Evolutionary conservation across 305 asterid genomes (phyloP).

Genomic region (Fraxinus dipetala): DNA sequence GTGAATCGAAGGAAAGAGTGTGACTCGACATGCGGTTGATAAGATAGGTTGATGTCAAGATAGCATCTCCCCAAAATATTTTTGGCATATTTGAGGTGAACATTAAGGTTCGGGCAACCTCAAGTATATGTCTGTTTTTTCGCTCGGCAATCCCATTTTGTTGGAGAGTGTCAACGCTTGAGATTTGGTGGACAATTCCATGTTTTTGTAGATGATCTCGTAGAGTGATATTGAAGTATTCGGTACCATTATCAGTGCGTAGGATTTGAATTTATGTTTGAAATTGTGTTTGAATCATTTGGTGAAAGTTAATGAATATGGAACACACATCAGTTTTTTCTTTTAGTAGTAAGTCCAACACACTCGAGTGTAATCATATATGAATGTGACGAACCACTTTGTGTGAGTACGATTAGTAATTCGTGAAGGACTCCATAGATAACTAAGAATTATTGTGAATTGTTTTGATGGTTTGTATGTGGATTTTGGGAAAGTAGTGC

Average conservation of each 20-base stretch:
- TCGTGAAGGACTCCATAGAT: not conserved
- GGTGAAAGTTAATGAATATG: not conserved
- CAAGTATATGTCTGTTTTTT: not conserved
- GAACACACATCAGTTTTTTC: not conserved
- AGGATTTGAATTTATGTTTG: not conserved
- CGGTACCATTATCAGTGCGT: not conserved
- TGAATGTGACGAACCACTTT: not conserved
- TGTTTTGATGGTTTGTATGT: not conserved
- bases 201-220: not conserved
- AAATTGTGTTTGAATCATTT: not conserved
- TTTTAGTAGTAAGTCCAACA: not conserved
- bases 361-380: not conserved
- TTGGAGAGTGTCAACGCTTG: not conserved
- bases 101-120: not conserved
- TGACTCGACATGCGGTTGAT: not conserved
- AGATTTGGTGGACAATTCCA: not conserved
- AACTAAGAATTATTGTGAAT: not conserved
- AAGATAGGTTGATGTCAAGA: not conserved
- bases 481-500: not conserved
- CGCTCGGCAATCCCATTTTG: not conserved
- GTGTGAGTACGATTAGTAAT: not conserved
- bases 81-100: not conserved
- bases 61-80: not conserved
- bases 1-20: not conserved
- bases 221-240: not conserved